Evolutionary conservation across 1,139 yeast species (phyloP).

Genomic region (Magnusiomyces ingens): DNA sequence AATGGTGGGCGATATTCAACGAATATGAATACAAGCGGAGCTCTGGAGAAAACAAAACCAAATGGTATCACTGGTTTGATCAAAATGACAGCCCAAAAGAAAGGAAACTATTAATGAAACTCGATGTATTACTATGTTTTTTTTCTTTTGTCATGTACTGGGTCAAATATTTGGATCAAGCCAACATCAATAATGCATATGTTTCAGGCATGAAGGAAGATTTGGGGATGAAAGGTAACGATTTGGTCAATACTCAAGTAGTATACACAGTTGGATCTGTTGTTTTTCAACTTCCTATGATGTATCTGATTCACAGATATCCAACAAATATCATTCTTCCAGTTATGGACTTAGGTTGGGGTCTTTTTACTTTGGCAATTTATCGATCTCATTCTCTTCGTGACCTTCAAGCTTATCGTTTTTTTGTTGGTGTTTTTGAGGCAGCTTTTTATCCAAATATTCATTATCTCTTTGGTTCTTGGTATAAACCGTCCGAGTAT

Average conservation of each 20-base stretch:
- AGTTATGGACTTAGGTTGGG: conserved; percentile 56
- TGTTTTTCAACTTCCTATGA: conserved; percentile 46
- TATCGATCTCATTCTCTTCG: conserved; percentile 42
- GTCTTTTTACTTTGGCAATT: conserved; percentile 52
- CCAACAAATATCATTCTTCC: conserved; percentile 55
- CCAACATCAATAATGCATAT: conserved; percentile 54
- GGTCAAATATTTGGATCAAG: conserved; percentile 62
- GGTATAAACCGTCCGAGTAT: conserved; percentile 55
- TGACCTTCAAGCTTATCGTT: conserved; percentile 50
- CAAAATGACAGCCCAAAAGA: conserved; percentile 50
- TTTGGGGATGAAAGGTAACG: conserved; percentile 55
- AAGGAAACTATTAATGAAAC: conserved; percentile 47
- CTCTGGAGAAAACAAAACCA: conserved; percentile 25
- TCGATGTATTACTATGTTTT: conserved; percentile 53
- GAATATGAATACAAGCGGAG: conserved; percentile 44
- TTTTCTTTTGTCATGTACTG: conserved; percentile 61
- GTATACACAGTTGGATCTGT: conserved; percentile 53
- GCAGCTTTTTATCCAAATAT: conserved; percentile 55
- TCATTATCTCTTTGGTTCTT: conserved; percentile 55
- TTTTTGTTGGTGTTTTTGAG: conserved; percentile 56
- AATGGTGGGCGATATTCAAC: conserved; percentile 57
- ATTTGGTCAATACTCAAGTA: conserved; percentile 54
- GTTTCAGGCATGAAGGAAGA: conserved; percentile 58
- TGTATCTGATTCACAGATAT: conserved; percentile 34
- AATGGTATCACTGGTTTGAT: conserved; percentile 63